Evolutionary conservation across 352 stramenopile species (phyloP), one percentile per base, ranked within the genome.

Genomic region (Albugo candida): DNA sequence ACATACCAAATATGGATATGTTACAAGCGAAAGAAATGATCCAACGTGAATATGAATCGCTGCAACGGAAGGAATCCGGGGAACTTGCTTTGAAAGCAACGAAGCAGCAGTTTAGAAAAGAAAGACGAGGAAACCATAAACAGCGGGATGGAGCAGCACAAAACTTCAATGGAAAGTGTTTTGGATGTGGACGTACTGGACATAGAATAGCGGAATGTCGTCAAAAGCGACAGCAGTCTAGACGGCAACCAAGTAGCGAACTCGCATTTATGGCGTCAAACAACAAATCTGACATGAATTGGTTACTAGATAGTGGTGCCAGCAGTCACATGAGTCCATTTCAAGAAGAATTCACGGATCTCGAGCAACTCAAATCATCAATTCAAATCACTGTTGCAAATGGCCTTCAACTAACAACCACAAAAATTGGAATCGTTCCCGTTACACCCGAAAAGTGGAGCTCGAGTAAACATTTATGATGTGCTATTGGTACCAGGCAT

Each of bases 301-400:
- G 46, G 46, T 39, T 55, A 3, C 36, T 64, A 0, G 47, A 64
- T 45, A 59, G 49, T 40, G 58, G 58, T 5, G 49, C 54, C 12
- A 61, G 54, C 18, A 49, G 39, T 12, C 41, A 61, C 38, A 64
- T 61, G 54, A 57, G 47, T 2, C 41, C 42, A 14, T 61, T n/a
- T n/a, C n/a, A n/a, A n/a, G n/a, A n/a, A n/a, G n/a, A n/a, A n/a
- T n/a, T 61, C 36, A 13, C 20, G 16, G 14, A 51, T 11, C 52
- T 45, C 45, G 1, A 16, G 35, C 16, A 45, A 16, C 20, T 55
- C 16, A 3, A 34, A 11, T 12, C 3, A 1, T 14, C 37, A 11
- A 10, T 61, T 19, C 17, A 51, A 1, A 49, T 61, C 13, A 54
- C 31, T 2, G 51, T 60, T 4, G 56, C 39, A 1, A 54, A 24